Base-by-base conservation (phyloP, 805 yeast species). In the Barnettozyma siamensis region DNA sequence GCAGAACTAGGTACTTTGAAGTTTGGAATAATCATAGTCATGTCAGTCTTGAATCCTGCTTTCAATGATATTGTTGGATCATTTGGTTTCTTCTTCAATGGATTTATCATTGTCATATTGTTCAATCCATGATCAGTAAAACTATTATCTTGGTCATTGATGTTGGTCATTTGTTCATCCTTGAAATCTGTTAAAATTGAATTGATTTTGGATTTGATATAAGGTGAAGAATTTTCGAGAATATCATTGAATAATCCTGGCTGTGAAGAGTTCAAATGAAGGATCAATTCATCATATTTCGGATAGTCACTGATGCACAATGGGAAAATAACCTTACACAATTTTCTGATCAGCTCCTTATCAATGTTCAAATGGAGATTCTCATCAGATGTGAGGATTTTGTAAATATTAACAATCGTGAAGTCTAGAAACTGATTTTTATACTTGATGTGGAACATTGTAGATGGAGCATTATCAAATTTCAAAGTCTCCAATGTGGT, bases 21-120 rank as follows among this genome's bases (percentile, higher is more conserved):
- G 7, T 47, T 55, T 2, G 71, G 68, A 40, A 63, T 47, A 2
- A 66, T 54, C 65, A 60, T 65, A 0, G 71, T 65, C 64, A 66
- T 61, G 42, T 65, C 70, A 6, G 63, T 53, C 2, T 23, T 42
- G 32, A 48, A 41, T 2, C 50, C 48, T 3, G 48, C 33, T 13
- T 17, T 38, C 4, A 46, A 13, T 2, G 52, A 43, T 1, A 38
- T 24, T 5, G 47, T 46, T 37, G 54, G 48, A 38, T 47, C 58
- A 27, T 31, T 39, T 10, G 42, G 33, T 5, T 21, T 28, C 42
- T 36, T 42, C 5, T 41, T 41, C 18, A 42, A 19, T 10, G 60
- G 59, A 27, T 55, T 53, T 37, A 57, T 55, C 62, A 57, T 59
- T 1, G 63, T 58, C 51, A 56, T 54, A 16, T 59, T 59, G 9